Evolutionary conservation across 768 basidiomycete species (phyloP).

Genomic region (Pleurotus cornucopiae): DNA sequence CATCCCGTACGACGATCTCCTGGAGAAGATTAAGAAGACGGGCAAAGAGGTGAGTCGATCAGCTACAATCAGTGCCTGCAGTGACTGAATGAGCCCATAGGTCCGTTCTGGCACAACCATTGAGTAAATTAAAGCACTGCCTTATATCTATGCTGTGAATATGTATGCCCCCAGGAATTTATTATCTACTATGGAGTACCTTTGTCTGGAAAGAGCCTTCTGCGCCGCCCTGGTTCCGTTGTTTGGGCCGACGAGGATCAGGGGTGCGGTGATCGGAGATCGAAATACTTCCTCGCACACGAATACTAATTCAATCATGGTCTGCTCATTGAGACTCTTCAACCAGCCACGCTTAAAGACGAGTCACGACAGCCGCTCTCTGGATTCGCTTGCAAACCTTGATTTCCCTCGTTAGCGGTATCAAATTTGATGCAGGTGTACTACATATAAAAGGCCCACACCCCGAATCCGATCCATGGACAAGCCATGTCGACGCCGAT

Average conservation of each 20-base stretch:
- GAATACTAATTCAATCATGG: no score
- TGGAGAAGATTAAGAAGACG: constrained; percentile 82
- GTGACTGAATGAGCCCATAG: constrained; percentile 15
- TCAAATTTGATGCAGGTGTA: no score
- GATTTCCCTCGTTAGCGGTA: no score
- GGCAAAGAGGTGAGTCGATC: constrained; percentile 70
- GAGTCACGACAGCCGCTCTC: no score
- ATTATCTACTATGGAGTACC: no score
- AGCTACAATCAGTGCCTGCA: background rate
- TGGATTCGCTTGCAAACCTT: no score
- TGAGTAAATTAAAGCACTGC: constrained; percentile 18
- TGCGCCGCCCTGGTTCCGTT: no score
- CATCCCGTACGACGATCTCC: constrained; percentile 58
- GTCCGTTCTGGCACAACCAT: constrained; percentile 45
- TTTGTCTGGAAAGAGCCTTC: no score
- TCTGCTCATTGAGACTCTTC: no score
- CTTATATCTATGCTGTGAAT: no score
- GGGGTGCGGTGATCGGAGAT: constrained; percentile 2
- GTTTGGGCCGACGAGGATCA: background rate
- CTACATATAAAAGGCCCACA: background rate
- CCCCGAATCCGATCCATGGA: background rate
- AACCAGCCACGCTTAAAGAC: no score
- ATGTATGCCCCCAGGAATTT: no score
- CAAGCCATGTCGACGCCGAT: constrained; percentile 4
- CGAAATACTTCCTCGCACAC: background rate